Conservation (phyloP, 768 basidiomycete species). For the Roridomyces roridus region DNA sequence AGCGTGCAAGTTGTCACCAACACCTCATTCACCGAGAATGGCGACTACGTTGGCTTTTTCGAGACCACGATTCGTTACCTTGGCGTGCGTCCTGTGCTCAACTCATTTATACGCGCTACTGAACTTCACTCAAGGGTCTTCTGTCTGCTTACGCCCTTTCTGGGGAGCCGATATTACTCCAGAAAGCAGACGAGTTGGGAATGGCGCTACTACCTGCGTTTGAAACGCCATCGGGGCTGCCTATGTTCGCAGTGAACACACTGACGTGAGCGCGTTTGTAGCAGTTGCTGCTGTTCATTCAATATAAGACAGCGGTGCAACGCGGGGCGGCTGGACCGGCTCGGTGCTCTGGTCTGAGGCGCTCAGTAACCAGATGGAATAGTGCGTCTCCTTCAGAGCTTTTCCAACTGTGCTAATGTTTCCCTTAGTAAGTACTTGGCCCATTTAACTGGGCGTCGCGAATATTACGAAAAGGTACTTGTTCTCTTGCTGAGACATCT, state of each 20-base stretch:
- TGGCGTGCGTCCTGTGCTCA: too few relatives aligned
- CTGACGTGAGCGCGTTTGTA: constrained; percentile 44
- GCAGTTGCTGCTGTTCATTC: background rate
- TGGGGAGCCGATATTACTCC: constrained; percentile 62
- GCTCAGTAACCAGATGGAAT: constrained; percentile 72
- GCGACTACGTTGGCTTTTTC: constrained; percentile 60
- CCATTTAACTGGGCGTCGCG: constrained; percentile 71
- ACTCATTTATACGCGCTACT: too few relatives aligned
- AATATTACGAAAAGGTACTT: constrained; percentile 57
- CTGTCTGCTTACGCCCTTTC: constrained; percentile 82
- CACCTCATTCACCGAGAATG: constrained; percentile 46
- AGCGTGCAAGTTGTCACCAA: constrained; percentile 57
- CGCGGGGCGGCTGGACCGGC: constrained; percentile 37
- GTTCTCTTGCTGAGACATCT: constrained; percentile 30
- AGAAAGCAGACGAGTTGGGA: constrained; percentile 77
- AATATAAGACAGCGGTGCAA: constrained; percentile 41
- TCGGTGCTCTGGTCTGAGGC: constrained; percentile 47
- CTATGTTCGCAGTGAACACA: constrained; percentile 71
- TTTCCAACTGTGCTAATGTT: constrained; percentile 4
- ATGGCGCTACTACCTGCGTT: constrained; percentile 73
- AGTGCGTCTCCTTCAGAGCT: constrained; percentile 33
- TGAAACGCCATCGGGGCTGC: constrained; percentile 71
- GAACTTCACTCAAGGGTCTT: too few relatives aligned
- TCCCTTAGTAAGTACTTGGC: constrained; percentile 73
- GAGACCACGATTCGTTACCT: constrained; percentile 87